Evolutionary conservation across 1,139 yeast genomes (phyloP), one percentile per base, ranked within the genome.

Genomic region (Magnusiomyces suaveolens): DNA sequence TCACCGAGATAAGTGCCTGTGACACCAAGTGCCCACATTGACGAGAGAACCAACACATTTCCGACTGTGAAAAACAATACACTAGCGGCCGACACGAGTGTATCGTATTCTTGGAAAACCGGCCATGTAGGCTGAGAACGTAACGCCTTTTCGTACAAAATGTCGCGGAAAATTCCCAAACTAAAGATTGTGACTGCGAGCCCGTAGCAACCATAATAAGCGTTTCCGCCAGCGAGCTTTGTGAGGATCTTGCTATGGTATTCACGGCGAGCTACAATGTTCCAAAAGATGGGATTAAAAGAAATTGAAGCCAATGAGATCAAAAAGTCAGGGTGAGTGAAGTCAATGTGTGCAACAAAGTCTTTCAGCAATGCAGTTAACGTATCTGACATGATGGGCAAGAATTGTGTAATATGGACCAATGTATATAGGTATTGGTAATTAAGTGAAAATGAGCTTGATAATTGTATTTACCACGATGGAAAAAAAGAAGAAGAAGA

Each of bases 1-100:
- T 92, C 98, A 43, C 98, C 98, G 59, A 92, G 75, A 66, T 92
- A 92, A 21, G 98, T 92, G 18, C 98, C 98, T 12, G 97, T 90
- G 59, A 92, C 81, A 24, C 98, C 98, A 61, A 92, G 76, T n/a
- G 86, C 84, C 74, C 82, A 92, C 97, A 92, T 92, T 43, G 96
- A 87, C 29, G 83, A 72, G 47, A 86, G 61, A 1, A 90, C 97
- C 55, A 92, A 78, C 8, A 87, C 71, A 61, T 89, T 89, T 33
- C 98, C 98, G 53, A 75, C 68, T 1, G 69, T 80, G 63, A 89
- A 85, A 57, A 64, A 73, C 16, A 61, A 69, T 43, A 65, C 70
- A 4, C 83, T 86, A 0, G 72, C 54, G 64, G 73, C 62, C 67
- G 77, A 69, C 65, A 73, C 68, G 60, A 69, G 56, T 2, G 33